These are phyloP conservation scores for Alternaria triticina DNA, from an alignment of 2,329 filamentous ascomycete genomes.

Conservation along the genomic window DNA sequence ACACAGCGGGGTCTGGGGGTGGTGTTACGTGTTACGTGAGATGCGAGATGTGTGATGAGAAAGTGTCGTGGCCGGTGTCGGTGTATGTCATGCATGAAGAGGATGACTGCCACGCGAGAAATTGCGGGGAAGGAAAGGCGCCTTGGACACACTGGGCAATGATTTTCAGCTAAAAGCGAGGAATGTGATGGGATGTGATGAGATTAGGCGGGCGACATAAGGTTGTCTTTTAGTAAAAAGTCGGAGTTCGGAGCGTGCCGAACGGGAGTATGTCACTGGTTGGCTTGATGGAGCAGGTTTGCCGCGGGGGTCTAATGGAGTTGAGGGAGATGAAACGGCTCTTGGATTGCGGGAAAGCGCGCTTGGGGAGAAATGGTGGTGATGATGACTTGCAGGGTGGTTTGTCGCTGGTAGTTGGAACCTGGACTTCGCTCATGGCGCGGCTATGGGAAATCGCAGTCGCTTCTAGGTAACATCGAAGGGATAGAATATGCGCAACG, in stretches of 20 bases:
- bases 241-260: conserved; percentile 1
- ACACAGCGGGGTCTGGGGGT: not conserved
- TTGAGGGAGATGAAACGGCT: not conserved
- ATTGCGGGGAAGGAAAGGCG: not conserved
- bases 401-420: not conserved
- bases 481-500: not conserved
- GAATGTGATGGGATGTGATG: not conserved
- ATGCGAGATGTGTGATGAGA: not conserved
- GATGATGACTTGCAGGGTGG: not conserved
- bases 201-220: not conserved
- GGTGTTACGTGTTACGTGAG: not conserved
- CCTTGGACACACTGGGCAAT: not conserved
- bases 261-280: not conserved
- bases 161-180: not conserved
- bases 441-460: not conserved
- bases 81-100: not conserved
- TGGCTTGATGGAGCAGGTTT: not conserved
- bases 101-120: not conserved
- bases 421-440: not conserved
- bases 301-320: not conserved
- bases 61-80: not conserved
- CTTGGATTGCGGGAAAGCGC: not conserved
- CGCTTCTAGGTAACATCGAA: not conserved
- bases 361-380: not conserved
- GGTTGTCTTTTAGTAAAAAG: not conserved